Evolutionary conservation across 768 basidiomycete genomes (phyloP), one percentile per base, ranked within the genome.

Genomic region (Naganishia antarctica): DNA sequence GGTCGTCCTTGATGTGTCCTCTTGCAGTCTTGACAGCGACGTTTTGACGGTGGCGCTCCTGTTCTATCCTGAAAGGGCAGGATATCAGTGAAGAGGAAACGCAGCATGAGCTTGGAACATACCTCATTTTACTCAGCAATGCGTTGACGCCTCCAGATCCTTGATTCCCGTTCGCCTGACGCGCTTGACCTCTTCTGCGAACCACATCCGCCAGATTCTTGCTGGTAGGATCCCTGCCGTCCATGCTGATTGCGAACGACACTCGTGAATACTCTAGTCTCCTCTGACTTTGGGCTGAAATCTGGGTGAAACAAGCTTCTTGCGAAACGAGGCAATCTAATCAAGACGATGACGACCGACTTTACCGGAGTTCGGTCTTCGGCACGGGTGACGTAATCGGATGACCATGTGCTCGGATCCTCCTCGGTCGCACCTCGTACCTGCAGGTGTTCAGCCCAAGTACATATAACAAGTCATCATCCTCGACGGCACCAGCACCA

Each of bases 21-120:
- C 13, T 57, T 9, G 53, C 53, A 4, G 53, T 16, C 12, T 40
- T 37, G 8, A 57, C n/a, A 2, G 53, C 53, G 2, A 57, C 53
- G 26, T 57, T 57, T 13, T 57, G 53, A 21, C 32, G 34, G 23
- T 57, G 53, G 1, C 53, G 53, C 15, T 57, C 32, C 53, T 57
- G 53, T 13, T 57, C 53, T 23, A 57, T 41, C 23, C 53, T 57
- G 31, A 37, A 2, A 40, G 7, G 21, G 1, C 9, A n/a, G 4
- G 23, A 11, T 1, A 25, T 13, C 23, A 11, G 53, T 11, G 23
- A 26, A 25, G n/a, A 41, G 37, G 23, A 25, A 21, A 41, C n/a
- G 21, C 21, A 12, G 21, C 2, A n/a, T 37, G 15, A 37, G 15
- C 8, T 7, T 7, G 32, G 37, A 41, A 40, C 53, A 7, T 26